Base-by-base conservation (phyloP, 345 rosid species). In the Leavenworthia alabamica region DNA sequence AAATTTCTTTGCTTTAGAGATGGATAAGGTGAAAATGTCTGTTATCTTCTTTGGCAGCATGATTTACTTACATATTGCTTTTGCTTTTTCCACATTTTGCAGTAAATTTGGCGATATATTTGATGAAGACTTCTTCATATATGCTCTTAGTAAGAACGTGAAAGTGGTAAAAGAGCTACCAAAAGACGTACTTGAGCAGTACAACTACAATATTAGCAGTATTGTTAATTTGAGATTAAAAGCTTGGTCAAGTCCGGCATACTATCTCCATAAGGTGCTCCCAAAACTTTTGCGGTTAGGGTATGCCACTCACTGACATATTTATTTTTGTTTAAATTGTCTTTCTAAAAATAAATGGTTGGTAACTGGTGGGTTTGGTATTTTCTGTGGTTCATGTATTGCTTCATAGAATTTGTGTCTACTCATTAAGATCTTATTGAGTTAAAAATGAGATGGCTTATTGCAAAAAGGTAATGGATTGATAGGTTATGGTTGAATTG, bases 41-140 rank as follows among this genome's bases (percentile, higher is more conserved):
- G n/a, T n/a, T n/a, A n/a, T n/a, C n/a, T n/a, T n/a, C n/a, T n/a
- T n/a, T n/a, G n/a, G n/a, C n/a, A n/a, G n/a, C n/a, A n/a, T n/a
- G n/a, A n/a, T n/a, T n/a, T n/a, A n/a, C n/a, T n/a, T n/a, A n/a
- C n/a, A n/a, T n/a, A n/a, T n/a, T n/a, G n/a, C n/a, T n/a, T n/a
- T n/a, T n/a, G n/a, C n/a, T n/a, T n/a, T n/a, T n/a, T n/a, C n/a
- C n/a, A n/a, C n/a, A n/a, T n/a, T n/a, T n/a, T n/a, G n/a, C 91
- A 92, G 97, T 80, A 83, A 89, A 56, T 93, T 93, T 60, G 86
- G 94, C 26, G 96, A 86, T 45, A 93, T 93, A 60, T 93, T 93
- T 70, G 97, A 93, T 62, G 97, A 93, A 77, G 96, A 82, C 60
- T 89, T 83, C 80, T 93, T 93, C 73, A 84, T 89, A 43, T 67